These are phyloP conservation scores for Venturia effusa DNA, from an alignment of 2,329 filamentous ascomycete species.

Conservation along the genomic window DNA sequence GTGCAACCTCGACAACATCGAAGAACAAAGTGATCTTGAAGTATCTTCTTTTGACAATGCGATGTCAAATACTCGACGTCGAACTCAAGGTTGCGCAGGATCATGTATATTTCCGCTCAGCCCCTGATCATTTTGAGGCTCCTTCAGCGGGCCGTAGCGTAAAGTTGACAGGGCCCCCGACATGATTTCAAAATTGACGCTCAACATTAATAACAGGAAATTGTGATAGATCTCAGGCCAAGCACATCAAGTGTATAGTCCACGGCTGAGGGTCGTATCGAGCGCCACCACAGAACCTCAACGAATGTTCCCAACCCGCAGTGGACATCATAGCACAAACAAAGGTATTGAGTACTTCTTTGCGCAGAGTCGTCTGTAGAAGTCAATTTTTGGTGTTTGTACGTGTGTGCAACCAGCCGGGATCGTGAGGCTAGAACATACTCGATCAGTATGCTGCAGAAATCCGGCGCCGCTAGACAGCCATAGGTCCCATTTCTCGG, in stretches of 20 bases:
- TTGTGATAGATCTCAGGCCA: background rate
- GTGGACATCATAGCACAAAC: conserved; percentile 1
- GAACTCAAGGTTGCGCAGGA: background rate
- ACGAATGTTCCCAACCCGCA: background rate
- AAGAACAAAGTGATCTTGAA: background rate
- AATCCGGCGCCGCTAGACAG: background rate
- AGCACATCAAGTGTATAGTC: background rate
- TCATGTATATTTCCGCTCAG: background rate
- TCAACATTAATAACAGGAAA: background rate
- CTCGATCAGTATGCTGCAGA: background rate
- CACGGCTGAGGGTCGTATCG: background rate
- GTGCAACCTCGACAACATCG: background rate
- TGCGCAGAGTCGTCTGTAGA: background rate
- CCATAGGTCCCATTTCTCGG: background rate
- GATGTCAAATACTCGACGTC: background rate
- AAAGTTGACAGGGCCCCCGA: background rate
- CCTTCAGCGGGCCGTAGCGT: background rate
- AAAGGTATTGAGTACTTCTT: background rate
- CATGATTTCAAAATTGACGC: background rate
- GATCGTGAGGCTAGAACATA: background rate
- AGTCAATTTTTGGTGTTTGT: background rate
- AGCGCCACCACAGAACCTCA: background rate
- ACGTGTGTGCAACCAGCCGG: background rate
- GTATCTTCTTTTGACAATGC: background rate
- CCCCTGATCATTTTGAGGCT: background rate